Evolutionary conservation across 2,329 filamentous ascomycete genomes (phyloP).

Genomic region (Alternaria incomplexa): DNA sequence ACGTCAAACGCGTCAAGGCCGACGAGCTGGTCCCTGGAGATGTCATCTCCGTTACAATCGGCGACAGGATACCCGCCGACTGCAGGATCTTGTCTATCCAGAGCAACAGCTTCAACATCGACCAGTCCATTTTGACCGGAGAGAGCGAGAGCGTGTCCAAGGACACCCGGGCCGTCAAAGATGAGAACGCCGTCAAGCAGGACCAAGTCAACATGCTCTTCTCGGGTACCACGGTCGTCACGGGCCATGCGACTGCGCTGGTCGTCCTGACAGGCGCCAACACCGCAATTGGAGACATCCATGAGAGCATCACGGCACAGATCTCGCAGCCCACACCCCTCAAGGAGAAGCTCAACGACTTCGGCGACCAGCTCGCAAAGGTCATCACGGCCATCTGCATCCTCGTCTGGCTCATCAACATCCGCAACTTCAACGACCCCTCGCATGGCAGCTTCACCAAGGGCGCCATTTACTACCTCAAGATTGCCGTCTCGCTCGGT

Average conservation of each 20-base stretch:
- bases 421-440: conserved; percentile 94
- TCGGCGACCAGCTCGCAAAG: conserved; percentile 94
- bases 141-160: conserved; percentile 98
- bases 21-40: conserved; percentile 96
- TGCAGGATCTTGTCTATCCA: conserved; percentile 88
- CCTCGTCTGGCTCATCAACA: conserved; percentile 97
- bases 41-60: conserved; percentile 84
- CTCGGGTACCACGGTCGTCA: conserved; percentile 96
- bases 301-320: conserved; percentile 97
- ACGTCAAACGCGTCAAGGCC: conserved; percentile 84
- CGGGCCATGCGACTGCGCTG: conserved; percentile 87
- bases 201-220: conserved; percentile 98
- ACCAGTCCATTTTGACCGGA: conserved; percentile 95
- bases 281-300: conserved; percentile 97
- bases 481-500: conserved; percentile 97
- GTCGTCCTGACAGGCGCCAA: conserved; percentile 88
- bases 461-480: conserved; percentile 98
- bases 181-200: conserved; percentile 89
- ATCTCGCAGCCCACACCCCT: conserved; percentile 96
- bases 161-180: conserved; percentile 71
- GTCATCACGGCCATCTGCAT: conserved; percentile 98
- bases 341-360: conserved; percentile 99
- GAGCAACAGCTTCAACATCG: conserved; percentile 96
- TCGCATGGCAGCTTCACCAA: conserved; percentile 93
- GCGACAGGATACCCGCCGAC: conserved; percentile 92